Evolutionary conservation across 164 flowering plant genomes (phyloP), one percentile per base, ranked within the genome.

Genomic region (Euptelea pleiosperma): DNA sequence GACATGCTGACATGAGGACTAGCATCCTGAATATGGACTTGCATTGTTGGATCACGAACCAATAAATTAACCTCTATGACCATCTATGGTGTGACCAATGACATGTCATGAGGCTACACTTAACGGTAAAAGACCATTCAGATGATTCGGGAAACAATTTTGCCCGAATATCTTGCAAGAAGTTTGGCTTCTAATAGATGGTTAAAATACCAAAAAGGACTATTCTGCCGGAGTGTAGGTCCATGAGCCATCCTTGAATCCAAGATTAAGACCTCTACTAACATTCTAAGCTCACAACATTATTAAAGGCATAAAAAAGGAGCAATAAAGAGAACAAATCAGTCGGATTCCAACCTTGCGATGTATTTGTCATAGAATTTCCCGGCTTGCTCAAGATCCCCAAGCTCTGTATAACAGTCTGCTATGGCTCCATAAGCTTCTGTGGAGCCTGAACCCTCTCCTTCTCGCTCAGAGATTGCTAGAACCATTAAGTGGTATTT

Each of bases 391-490:
- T 93, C 97, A 15, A 93, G 84, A 59, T 93, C 94, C 15, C 99
- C 99, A 36, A 93, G 89, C 49, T 93, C 98, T 8, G 98, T 93
- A 46, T 89, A 90, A 68, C 97, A 93, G 75, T 93, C 97, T 18
- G 97, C 97, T 59, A 90, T 90, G 25, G 97, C 97, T 42, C 98
- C 96, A 63, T 82, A 93, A 15, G 97, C 96, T 77, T 93, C 98
- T 3, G 91, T 84, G 63, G 75, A 83, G 28, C 98, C 98, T 7
- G 97, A 90, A 24, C 78, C 74, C 59, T 92, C 98, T 9, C 86
- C 79, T 71, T 66, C 84, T 55, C 82, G 72, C 25, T 77, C 72
- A 9, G 94, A 93, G 55, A 86, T 79, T 34, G 66, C 78, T 57
- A 90, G 68, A 54, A 93, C 97, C 94, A 82, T 73, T 0, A 87